A percentile compares a stretch with the other conserved stretches of the same genome.
Evolutionary conservation across 441 rosid genomes (phyloP).

Genomic region (Lepidium campestre): DNA sequence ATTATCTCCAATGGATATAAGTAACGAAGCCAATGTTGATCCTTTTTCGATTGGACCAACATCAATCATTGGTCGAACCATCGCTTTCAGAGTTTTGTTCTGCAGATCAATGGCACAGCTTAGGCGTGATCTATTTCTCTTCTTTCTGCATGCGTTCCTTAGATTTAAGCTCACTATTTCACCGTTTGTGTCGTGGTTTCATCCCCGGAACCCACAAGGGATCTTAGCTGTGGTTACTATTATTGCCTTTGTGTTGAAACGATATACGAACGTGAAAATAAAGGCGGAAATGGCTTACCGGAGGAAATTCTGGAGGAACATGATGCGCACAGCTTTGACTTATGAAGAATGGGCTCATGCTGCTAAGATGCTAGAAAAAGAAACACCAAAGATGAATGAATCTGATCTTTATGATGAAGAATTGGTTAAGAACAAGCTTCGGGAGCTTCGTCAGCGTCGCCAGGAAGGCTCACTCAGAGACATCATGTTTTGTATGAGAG

Average conservation of each 20-base stretch:
- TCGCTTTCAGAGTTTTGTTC: constrained; percentile 75
- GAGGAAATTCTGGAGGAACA: constrained; percentile 96
- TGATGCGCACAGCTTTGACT: constrained; percentile 86
- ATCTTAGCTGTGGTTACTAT: constrained; percentile 81
- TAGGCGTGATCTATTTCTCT: constrained; percentile 40
- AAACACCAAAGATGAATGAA: constrained; percentile 71
- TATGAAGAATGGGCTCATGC: constrained; percentile 98
- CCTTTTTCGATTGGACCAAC: constrained; percentile 85
- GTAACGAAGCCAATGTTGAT: constrained; percentile 72
- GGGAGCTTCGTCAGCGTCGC: constrained; percentile 75
- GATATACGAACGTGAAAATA: constrained; percentile 65
- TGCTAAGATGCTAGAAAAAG: constrained; percentile 90
- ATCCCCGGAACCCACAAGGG: constrained; percentile 92
- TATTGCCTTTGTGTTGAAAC: constrained; percentile 73
- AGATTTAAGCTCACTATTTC: constrained; percentile 37
- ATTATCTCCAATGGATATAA: constrained; percentile 58
- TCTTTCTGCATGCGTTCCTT: constrained; percentile 34
- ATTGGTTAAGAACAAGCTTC: constrained; percentile 78
- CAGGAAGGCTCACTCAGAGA: constrained; percentile 84
- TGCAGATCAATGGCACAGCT: constrained; percentile 71
- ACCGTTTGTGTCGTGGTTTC: constrained; percentile 79
- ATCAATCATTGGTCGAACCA: constrained; percentile 66
- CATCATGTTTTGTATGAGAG: constrained; percentile 93
- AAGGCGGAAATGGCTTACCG: constrained; percentile 90
- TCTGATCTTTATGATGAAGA: constrained; percentile 78